phyloP scores from a whole-genome alignment of 768 basidiomycete species.

The Lactarius evosmus region DNA sequence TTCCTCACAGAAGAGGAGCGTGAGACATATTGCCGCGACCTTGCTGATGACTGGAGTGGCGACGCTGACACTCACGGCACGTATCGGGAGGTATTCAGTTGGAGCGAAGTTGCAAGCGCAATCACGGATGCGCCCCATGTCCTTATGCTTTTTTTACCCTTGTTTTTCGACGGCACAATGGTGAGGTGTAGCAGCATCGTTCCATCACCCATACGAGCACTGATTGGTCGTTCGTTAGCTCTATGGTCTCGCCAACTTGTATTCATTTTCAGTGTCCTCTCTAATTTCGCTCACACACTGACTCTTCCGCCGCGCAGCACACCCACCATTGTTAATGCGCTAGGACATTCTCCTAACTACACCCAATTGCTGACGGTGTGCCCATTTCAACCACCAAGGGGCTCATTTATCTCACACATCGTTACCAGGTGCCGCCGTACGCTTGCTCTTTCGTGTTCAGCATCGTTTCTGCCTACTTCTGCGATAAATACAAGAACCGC shows the following conservation, averaged over 20 bases:
- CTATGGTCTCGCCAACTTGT: constrained; percentile 31
- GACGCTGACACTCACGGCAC: constrained; percentile 41
- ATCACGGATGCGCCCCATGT: constrained; percentile 50
- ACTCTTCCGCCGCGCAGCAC: constrained; percentile 27
- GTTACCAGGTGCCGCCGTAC: constrained; percentile 30
- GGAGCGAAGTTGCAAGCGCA: constrained; percentile 51
- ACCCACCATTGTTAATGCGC: constrained; percentile 31
- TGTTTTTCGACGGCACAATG: constrained; percentile 52
- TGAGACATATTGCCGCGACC: constrained; percentile 38
- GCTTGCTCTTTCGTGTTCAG: constrained; percentile 17
- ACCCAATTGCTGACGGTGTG: constrained; percentile 34
- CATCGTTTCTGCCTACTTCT: constrained; percentile 1
- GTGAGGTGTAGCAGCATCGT: background rate
- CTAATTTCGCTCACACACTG: background rate
- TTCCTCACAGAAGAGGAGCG: constrained; percentile 54
- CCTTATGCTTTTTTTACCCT: constrained; percentile 45
- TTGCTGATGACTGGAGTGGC: constrained; percentile 30
- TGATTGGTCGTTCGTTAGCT: constrained; percentile 4
- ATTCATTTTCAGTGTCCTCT: background rate
- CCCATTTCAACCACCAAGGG: background rate
- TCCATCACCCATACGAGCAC: background rate
- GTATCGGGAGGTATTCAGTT: constrained; percentile 47
- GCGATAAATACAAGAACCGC: constrained; percentile 19
- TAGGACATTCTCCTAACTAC: constrained; percentile 31
- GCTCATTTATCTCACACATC: constrained; percentile 23